Evolutionary conservation across 805 yeast genomes (phyloP).

Genomic region (Kluyveromyces siamensis): DNA sequence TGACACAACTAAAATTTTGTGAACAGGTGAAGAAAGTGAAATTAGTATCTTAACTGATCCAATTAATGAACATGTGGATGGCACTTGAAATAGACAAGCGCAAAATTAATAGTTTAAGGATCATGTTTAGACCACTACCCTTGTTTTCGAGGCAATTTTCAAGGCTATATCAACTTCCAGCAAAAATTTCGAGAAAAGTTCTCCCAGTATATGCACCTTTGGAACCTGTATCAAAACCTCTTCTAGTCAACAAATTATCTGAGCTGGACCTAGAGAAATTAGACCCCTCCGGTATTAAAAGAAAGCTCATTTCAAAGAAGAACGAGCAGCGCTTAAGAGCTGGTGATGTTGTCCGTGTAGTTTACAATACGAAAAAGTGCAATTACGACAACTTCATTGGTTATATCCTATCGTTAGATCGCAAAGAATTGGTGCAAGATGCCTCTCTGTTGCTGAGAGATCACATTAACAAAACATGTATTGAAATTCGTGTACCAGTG

Average conservation of each 20-base stretch:
- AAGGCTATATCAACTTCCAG: slow-evolving; percentile 13
- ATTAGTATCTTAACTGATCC: too few relatives aligned
- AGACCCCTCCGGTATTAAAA: slow-evolving; percentile 67
- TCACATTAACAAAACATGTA: slow-evolving; percentile 73
- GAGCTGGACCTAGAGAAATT: slow-evolving; percentile 41
- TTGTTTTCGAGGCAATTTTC: slow-evolving; percentile 1
- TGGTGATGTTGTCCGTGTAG: slow-evolving; percentile 75
- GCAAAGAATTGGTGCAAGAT: slow-evolving; percentile 49
- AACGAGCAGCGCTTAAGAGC: slow-evolving; percentile 50
- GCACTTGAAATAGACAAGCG: too few relatives aligned
- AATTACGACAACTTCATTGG: slow-evolving; percentile 64
- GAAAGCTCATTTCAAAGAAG: slow-evolving; percentile 40
- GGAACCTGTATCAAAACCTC: slow-evolving; percentile 19
- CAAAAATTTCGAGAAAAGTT: slow-evolving; percentile 11
- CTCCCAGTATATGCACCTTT: slow-evolving; percentile 27
- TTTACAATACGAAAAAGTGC: slow-evolving; percentile 48
- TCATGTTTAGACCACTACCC: neutral
- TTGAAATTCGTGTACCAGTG: slow-evolving; percentile 72
- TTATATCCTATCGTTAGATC: slow-evolving; percentile 65
- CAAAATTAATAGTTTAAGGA: neutral
- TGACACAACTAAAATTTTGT: too few relatives aligned
- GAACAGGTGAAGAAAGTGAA: too few relatives aligned
- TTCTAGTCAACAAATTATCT: slow-evolving; percentile 37
- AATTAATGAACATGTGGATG: too few relatives aligned
- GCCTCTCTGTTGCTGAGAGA: slow-evolving; percentile 77